Evolutionary conservation across 2,329 filamentous ascomycete species (phyloP).

Genomic region (Mycogone perniciosa): DNA sequence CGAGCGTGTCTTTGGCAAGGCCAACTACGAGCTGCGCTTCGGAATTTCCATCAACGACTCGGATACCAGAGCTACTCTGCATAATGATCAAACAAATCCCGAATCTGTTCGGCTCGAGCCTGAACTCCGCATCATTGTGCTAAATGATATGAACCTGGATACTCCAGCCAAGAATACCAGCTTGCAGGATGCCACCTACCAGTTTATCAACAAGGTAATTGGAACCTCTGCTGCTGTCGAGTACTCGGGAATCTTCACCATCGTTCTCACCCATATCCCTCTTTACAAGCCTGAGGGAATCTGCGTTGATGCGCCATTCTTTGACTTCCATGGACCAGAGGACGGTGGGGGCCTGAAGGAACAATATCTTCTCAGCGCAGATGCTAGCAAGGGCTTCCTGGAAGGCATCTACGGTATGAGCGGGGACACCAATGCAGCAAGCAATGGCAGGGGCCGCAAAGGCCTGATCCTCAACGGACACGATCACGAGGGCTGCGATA

Average conservation of each 20-base stretch:
- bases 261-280: constrained; percentile 88
- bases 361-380: constrained; percentile 79
- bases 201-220: constrained; percentile 67
- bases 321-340: constrained; percentile 65
- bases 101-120: constrained; percentile 48
- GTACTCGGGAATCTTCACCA: constrained; percentile 61
- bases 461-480: constrained; percentile 88
- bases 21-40: constrained; percentile 85
- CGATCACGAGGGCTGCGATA: constrained; percentile 91
- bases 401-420: constrained; percentile 79
- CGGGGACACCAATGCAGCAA: constrained; percentile 51
- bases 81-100: constrained; percentile 37
- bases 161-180: constrained; percentile 62
- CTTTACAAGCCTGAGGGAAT: constrained; percentile 76
- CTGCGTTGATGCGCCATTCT: constrained; percentile 79
- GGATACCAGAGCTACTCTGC: constrained; percentile 34
- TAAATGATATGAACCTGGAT: constrained; percentile 94
- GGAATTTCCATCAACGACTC: constrained; percentile 45
- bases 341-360: constrained; percentile 71
- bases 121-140: constrained; percentile 72
- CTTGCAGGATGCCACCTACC: constrained; percentile 71
- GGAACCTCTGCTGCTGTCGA: constrained; percentile 54
- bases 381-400: constrained; percentile 68
- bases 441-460: constrained; percentile 57
- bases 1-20: constrained; percentile 75